These are phyloP conservation scores for Aspergillus sergii DNA, from an alignment of 2,329 filamentous ascomycete genomes.

Conservation along the genomic window DNA sequence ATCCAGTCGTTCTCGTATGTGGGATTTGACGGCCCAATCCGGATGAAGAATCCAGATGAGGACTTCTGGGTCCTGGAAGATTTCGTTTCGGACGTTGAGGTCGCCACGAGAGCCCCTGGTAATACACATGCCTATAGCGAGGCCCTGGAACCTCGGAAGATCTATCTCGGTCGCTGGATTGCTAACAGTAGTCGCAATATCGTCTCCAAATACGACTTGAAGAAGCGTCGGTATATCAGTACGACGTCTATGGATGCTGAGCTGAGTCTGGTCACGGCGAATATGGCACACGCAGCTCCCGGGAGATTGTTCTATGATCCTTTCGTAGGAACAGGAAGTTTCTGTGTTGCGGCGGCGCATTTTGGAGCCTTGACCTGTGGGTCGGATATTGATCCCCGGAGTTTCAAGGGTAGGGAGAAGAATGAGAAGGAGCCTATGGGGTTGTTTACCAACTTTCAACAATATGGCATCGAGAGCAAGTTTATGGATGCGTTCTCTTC, in stretches of 20 bases:
- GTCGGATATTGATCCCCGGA: slow-evolving; percentile 90
- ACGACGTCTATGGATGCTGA: slow-evolving; percentile 98
- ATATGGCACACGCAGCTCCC: slow-evolving; percentile 78
- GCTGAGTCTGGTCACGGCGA: slow-evolving; percentile 86
- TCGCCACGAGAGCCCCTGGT: slow-evolving; percentile 1
- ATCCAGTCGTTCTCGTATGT: slow-evolving; percentile 84
- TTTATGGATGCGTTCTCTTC: slow-evolving; percentile 81
- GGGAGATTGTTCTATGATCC: slow-evolving; percentile 92
- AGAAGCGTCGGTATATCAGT: slow-evolving; percentile 90
- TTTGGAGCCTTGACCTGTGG: slow-evolving; percentile 84
- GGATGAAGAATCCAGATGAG: slow-evolving; percentile 72
- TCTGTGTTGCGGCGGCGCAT: slow-evolving; percentile 85
- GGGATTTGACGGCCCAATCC: slow-evolving; percentile 75
- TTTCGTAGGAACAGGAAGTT: slow-evolving; percentile 93
- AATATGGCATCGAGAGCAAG: slow-evolving; percentile 69
- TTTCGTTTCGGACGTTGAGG: slow-evolving; percentile 59
- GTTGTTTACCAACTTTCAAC: slow-evolving; percentile 74
- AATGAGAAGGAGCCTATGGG: slow-evolving; percentile 48
- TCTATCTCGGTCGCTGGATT: slow-evolving; percentile 75
- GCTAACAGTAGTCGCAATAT: slow-evolving; percentile 68
- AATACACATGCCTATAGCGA: slow-evolving; percentile 26
- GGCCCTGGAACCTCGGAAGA: slow-evolving; percentile 57
- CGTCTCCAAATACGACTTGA: slow-evolving; percentile 78
- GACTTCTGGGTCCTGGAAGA: slow-evolving; percentile 83
- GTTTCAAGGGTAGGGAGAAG: slow-evolving; percentile 69